phyloP scores from a whole-genome alignment of 2,329 filamentous ascomycete genomes.

The Gaeumannomyces sp. region DNA sequence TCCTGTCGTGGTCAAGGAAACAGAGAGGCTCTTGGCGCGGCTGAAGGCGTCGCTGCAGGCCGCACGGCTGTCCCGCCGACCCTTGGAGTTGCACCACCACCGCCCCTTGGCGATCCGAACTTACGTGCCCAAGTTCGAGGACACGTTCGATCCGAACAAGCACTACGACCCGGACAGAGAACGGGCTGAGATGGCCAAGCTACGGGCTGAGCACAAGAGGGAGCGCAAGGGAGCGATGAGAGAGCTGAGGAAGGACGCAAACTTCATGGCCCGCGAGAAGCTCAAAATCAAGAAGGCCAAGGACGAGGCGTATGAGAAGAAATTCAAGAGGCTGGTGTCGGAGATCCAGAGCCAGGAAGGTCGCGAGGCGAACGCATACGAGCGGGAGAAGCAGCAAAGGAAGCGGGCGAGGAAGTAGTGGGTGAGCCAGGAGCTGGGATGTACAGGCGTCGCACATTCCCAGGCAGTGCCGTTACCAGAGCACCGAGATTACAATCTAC shows the following conservation, averaged over 20 bases:
- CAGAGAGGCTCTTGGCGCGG: conserved; percentile 37
- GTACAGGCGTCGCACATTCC: no score
- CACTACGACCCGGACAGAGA: conserved; percentile 96
- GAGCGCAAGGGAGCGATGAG: conserved; percentile 93
- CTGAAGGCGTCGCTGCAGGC: conserved; percentile 51
- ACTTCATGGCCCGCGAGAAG: conserved; percentile 87
- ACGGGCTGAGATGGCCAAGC: conserved; percentile 75
- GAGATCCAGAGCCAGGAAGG: conserved; percentile 97
- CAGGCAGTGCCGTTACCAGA: no score
- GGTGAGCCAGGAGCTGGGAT: neutral
- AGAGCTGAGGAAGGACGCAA: conserved; percentile 90
- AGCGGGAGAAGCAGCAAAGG: conserved; percentile 72
- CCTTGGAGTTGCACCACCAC: conserved; percentile 85
- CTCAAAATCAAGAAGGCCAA: conserved; percentile 87
- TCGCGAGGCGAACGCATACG: conserved; percentile 78
- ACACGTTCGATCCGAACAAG: conserved; percentile 86
- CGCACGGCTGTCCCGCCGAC: conserved; percentile 62
- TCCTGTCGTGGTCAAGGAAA: conserved; percentile 30
- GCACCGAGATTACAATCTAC: neutral
- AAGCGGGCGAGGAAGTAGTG: conserved; percentile 53
- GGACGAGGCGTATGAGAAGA: conserved; percentile 92
- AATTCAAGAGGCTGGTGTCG: conserved; percentile 84
- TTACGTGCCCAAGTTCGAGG: conserved; percentile 90
- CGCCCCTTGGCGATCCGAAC: conserved; percentile 80
- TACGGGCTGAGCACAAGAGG: conserved; percentile 86